Percentiles rank a stretch among this genome's conserved stretches.
phyloP scores from a whole-genome alignment of 106 monocot species.

The Acorus gramineus region DNA sequence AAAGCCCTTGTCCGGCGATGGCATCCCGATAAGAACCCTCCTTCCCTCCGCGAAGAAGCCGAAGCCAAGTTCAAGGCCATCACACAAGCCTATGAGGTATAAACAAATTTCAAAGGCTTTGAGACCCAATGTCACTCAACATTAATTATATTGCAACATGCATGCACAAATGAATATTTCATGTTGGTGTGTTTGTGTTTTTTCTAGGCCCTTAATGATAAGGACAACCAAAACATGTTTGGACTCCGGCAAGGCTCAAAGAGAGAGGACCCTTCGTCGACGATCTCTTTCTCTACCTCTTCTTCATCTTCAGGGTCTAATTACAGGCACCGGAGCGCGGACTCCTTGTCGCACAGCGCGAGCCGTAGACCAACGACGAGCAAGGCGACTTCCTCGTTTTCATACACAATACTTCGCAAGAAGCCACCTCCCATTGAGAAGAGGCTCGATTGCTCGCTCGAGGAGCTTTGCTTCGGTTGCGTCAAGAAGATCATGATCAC shows the following conservation, averaged over 20 bases:
- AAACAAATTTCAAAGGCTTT: not conserved
- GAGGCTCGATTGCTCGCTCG: constrained; percentile 24
- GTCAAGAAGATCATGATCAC: constrained; percentile 21
- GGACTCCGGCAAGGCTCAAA: not conserved
- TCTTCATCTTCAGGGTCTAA: no score
- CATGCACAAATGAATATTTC: not conserved
- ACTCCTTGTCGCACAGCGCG: no score
- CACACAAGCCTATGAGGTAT: constrained; percentile 23
- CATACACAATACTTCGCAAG: not conserved
- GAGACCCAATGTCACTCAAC: not conserved
- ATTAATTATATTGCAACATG: not conserved
- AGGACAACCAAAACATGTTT: constrained; percentile 3
- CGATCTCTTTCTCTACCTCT: no score
- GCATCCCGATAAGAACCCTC: constrained; percentile 31
- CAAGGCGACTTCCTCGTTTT: not conserved
- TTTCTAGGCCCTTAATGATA: constrained; percentile 4
- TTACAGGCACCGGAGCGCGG: no score
- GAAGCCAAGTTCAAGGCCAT: constrained; percentile 34
- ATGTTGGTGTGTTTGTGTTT: not conserved
- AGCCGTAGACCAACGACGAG: no score
- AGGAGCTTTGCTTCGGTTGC: constrained; percentile 26
- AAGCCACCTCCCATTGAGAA: constrained; percentile 28
- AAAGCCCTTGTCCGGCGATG: constrained; percentile 22
- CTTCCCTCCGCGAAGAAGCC: constrained; percentile 13
- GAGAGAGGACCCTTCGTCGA: no score